A percentile compares a stretch with the other conserved stretches of the same genome.
Conservation (phyloP, 73 alveolate genomes). For the Symbiodinium natans region DNA sequence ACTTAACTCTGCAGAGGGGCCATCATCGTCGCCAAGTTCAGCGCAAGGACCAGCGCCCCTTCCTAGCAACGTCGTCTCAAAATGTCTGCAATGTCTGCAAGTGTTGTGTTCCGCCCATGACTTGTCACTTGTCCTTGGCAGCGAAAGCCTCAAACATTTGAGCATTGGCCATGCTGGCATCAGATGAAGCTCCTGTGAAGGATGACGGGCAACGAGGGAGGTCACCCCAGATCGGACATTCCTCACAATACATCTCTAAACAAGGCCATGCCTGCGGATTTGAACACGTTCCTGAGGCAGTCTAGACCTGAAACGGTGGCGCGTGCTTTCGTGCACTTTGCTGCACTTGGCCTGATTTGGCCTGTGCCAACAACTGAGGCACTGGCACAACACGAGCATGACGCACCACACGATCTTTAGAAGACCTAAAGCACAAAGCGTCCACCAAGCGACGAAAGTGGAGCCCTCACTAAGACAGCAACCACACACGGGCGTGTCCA, state of each 20-base stretch:
- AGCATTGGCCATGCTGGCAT: neutral
- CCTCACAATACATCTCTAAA: neutral
- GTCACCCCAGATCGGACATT: neutral
- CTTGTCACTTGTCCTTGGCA: neutral
- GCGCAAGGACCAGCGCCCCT: slow-evolving; percentile 58
- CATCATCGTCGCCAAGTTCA: slow-evolving; percentile 58
- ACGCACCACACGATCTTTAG: slow-evolving; percentile 72
- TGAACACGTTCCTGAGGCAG: slow-evolving; percentile 64
- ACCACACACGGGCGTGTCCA: slow-evolving; percentile 66
- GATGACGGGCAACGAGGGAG: neutral
- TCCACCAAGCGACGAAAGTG: neutral
- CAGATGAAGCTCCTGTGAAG: neutral
- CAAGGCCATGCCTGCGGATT: neutral
- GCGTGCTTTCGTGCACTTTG: too few relatives aligned
- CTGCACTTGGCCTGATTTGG: neutral
- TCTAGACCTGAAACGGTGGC: slow-evolving; percentile 63
- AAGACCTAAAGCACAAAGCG: neutral
- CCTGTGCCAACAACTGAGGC: neutral
- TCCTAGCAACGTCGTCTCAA: neutral
- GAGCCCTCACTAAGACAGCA: neutral
- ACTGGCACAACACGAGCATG: slow-evolving; percentile 55
- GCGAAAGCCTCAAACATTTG: slow-evolving; percentile 18
- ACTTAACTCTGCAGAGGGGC: neutral
- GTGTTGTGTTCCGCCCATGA: neutral
- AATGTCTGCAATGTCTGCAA: neutral